phyloP scores from a whole-genome alignment of 495 filamentous ascomycete genomes.

The Barbatosphaeria neglecta region DNA sequence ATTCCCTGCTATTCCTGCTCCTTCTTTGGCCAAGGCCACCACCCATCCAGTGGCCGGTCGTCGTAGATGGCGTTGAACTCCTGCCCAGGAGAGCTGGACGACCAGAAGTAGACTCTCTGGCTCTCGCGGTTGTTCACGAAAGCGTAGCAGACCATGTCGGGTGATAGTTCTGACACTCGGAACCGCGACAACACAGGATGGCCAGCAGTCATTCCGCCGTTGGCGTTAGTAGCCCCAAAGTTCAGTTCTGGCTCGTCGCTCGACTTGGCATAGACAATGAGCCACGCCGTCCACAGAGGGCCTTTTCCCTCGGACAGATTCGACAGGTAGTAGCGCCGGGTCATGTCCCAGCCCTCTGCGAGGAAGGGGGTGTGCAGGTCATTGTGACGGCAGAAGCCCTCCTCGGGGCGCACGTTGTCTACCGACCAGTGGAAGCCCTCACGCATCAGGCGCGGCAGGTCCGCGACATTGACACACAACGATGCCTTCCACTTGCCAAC shows the following conservation, averaged over 20 bases:
- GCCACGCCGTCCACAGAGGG: neutral
- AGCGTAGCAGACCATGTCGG: neutral
- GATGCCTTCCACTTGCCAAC: neutral
- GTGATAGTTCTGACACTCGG: neutral
- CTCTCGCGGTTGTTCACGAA: slow-evolving; percentile 4
- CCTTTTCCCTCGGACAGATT: neutral
- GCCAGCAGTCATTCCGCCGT: too few relatives aligned
- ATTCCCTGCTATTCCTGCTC: too few relatives aligned
- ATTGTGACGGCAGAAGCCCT: neutral
- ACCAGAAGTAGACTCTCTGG: slow-evolving; percentile 2
- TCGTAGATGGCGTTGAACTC: slow-evolving; percentile 10
- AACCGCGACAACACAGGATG: neutral
- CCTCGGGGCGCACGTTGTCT: slow-evolving; percentile 1
- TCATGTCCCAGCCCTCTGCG: neutral
- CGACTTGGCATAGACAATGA: neutral
- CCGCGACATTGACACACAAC: slow-evolving; percentile 1
- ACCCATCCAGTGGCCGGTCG: slow-evolving; percentile 7
- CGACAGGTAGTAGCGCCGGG: neutral
- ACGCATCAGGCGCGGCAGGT: slow-evolving; percentile 12
- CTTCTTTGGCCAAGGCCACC: slow-evolving; percentile 10
- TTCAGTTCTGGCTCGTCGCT: too few relatives aligned
- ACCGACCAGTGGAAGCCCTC: slow-evolving; percentile 9
- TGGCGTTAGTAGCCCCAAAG: too few relatives aligned
- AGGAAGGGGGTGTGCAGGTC: neutral
- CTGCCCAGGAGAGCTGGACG: neutral